Conservation (phyloP, 768 basidiomycete species). For the Lentinula raphanica region DNA sequence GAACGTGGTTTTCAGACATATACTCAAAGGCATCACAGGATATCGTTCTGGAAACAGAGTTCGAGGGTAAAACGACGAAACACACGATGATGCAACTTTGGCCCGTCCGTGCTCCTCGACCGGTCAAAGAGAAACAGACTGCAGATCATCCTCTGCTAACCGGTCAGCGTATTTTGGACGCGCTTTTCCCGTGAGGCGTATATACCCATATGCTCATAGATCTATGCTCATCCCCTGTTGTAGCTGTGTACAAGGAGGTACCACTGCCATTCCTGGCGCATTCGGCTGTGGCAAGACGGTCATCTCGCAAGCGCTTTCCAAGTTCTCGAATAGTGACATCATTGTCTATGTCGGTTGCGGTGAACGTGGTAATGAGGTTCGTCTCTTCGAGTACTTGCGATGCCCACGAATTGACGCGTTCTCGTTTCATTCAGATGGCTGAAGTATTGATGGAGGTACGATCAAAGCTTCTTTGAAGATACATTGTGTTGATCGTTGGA, state of each 20-base stretch:
- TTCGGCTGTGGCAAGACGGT: conserved; percentile 99
- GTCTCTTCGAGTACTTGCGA: conserved; percentile 11
- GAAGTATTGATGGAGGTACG: conserved; percentile 96
- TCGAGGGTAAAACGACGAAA: conserved; percentile 88
- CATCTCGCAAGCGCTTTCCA: conserved; percentile 96
- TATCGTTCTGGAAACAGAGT: conserved; percentile 93
- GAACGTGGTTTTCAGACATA: not conserved
- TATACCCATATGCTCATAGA: not conserved
- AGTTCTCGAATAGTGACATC: conserved; percentile 98
- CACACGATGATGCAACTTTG: conserved; percentile 98
- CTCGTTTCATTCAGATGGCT: conserved; percentile 58
- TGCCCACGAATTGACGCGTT: conserved; percentile 8
- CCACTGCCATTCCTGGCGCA: conserved; percentile 96
- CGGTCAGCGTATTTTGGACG: conserved; percentile 95
- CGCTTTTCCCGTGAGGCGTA: conserved; percentile 81
- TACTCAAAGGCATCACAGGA: conserved; percentile 47
- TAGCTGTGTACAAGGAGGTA: conserved; percentile 94
- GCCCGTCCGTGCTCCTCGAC: conserved; percentile 97
- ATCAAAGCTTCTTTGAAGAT: not conserved
- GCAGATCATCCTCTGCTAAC: conserved; percentile 90
- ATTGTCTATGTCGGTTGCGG: conserved; percentile 99
- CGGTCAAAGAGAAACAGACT: conserved; percentile 91
- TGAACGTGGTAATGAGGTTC: conserved; percentile 93
- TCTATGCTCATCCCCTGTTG: not conserved
- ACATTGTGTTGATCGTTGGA: conserved; percentile 1